Evolutionary conservation across 768 basidiomycete species (phyloP), one percentile per base, ranked within the genome.

Genomic region (Termitomyces sp.): DNA sequence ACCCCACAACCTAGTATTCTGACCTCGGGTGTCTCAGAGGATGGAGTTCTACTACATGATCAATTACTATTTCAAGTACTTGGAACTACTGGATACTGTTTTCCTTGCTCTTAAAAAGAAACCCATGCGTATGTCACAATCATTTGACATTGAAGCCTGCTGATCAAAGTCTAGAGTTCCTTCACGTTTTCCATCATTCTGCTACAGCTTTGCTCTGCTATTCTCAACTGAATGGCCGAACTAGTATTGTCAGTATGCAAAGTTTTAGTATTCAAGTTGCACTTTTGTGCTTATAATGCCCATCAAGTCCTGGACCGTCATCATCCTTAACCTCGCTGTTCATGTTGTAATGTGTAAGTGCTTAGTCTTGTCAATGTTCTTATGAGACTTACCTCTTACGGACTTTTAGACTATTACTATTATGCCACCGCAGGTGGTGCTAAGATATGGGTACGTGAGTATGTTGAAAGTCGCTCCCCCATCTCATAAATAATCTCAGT

Each of bases 81-180:
- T 97, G 62, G 97, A 99, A 76, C 85, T 98, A 58, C 72, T 96
- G 62, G 97, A 98, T 79, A 99, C 97, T 14, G 84, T 98, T 64
- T 99, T 98, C 82, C 85, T 99, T 64, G 92, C 91, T 10, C 77
- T 98, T 67, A 99, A 98, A 85, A 99, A 98, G 83, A 98, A 98
- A 75, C 93, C 93, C 16, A 81, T 99, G 50, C 91, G 95, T 95
- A 68, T 60, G 87, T 74, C 46, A 5, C 22, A 30, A n/a, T 30
- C 40, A 55, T 42, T 33, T 32, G 22, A 33, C 45, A 30, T 40
- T 34, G 20, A 52, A 50, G n/a, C 18, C 37, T 51, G 45, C 62
- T 32, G 54, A 66, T 56, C 57, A 32, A 9, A 60, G 6, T 30
- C 18, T 51, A 95, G 95, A 93, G 65, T 98, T 99, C 78, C 78